These are phyloP conservation scores for Phytophthora agathidicida DNA, from an alignment of 352 stramenopile genomes.

Conservation along the genomic window DNA sequence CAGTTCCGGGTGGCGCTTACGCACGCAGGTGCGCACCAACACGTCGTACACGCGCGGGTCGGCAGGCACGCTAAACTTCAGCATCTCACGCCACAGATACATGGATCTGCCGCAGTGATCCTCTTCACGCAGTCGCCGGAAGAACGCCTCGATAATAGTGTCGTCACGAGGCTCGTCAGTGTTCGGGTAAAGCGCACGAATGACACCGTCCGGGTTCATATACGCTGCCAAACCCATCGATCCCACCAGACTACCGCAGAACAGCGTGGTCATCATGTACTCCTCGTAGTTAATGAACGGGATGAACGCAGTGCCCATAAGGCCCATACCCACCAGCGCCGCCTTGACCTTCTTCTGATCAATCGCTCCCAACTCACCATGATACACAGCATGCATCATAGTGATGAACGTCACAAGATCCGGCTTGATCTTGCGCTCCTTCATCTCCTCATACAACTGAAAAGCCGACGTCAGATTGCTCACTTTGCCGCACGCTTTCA, in stretches of 20 bases:
- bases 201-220: constrained; percentile 85
- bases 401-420: constrained; percentile 86
- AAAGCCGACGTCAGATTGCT: constrained; percentile 74
- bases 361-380: constrained; percentile 72
- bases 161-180: constrained; percentile 70
- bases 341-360: constrained; percentile 74
- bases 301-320: constrained; percentile 59
- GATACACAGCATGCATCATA: constrained; percentile 89
- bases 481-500: constrained; percentile 81
- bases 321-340: constrained; percentile 59
- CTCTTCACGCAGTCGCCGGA: constrained; percentile 82
- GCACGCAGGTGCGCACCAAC: constrained; percentile 80
- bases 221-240: constrained; percentile 86
- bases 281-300: constrained; percentile 80
- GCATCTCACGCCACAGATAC: constrained; percentile 89
- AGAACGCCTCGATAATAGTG: constrained; percentile 80
- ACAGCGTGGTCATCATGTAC: constrained; percentile 76
- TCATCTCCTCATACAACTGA: constrained; percentile 88
- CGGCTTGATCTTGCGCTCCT: constrained; percentile 66
- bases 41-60: constrained; percentile 82
- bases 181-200: constrained; percentile 83
- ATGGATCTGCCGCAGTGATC: constrained; percentile 84
- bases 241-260: constrained; percentile 73
- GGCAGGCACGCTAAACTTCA: constrained; percentile 66
- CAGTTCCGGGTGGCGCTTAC: constrained; percentile 84